Base-by-base conservation (phyloP, 768 basidiomycete species). In the Amanita pallidorosea region DNA sequence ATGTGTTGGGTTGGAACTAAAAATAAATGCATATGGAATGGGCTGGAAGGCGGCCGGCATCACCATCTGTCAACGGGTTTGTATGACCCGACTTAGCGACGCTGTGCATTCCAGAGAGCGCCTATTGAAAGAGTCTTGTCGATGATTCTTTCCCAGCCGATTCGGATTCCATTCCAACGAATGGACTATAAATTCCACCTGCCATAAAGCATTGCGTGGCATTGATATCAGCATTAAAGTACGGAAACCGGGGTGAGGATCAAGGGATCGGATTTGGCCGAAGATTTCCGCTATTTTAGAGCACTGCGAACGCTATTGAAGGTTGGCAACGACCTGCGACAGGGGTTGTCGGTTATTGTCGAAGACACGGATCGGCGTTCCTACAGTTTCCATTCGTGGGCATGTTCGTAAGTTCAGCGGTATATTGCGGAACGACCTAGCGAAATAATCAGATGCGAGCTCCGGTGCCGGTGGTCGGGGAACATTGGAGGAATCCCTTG, bases 281-380 rank as follows among this genome's bases (percentile, higher is more conserved):
- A 29, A 27, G 25, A 29, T 29, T 17, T 4, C 27, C n/a, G 43
- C 43, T 29, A 45, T 45, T 45, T n/a, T 33, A 9, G 27, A 45
- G 27, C 12, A n/a, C 23, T 29, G 11, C 7, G 20, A 11, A 40
- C 1, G 17, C 15, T 40, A 15, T 17, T 2, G 6, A 37, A 38
- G 11, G 27, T 45, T 27, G 43, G 29, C 11, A 27, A 45, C 12
- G 20, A 7, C 12, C 25, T 45, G 43, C 43, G n/a, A 45, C 43
- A 45, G 43, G 43, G 43, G 43, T 17, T 29, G 9, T 8, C 27
- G 43, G 27, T 31, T 17, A 29, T 25, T 12, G 25, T 45, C 15
- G 43, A 45, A n/a, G 27, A 45, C 43, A 29, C 25, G 43, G 43
- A 45, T 45, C 43, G 43, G 43, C 43, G 27, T 45, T 29, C 43